Evolutionary conservation across 139 green algal species (phyloP).

Genomic region (Pseudopediastrum boryanum): DNA sequence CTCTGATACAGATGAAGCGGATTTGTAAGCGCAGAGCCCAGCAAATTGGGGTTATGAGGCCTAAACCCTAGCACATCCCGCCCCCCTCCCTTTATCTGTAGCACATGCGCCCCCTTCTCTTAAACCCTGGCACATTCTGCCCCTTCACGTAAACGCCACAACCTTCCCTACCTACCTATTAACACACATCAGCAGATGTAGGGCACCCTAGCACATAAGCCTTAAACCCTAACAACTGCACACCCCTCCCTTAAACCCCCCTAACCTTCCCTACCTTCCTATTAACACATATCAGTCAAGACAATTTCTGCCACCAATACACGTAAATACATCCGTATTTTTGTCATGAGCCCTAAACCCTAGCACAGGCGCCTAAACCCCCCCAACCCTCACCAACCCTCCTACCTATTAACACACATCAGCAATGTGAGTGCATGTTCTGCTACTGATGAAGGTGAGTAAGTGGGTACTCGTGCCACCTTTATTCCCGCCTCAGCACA

Average conservation of each 20-base stretch:
- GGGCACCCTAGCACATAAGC: neutral
- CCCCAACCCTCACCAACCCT: neutral
- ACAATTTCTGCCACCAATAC: neutral
- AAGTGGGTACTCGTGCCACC: constrained; percentile 77
- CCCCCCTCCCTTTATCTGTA: too few species aligned
- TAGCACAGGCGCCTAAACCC: neutral
- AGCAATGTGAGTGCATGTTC: constrained; percentile 79
- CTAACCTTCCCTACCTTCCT: neutral
- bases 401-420: constrained; percentile 71
- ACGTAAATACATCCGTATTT: neutral
- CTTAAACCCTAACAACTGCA: constrained; percentile 3
- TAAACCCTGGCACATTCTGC: neutral
- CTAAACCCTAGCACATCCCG: too few species aligned
- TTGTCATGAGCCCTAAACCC: neutral
- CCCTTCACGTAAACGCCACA: neutral
- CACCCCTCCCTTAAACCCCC: neutral
- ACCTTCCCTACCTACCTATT: neutral
- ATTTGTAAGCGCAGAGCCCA: too few species aligned
- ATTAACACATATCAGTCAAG: neutral
- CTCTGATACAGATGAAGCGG: too few species aligned
- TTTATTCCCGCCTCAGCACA: neutral
- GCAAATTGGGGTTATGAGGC: too few species aligned
- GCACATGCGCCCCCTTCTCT: too few species aligned
- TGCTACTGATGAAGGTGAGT: constrained; percentile 74
- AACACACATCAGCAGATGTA: neutral